Base-by-base conservation (phyloP, 1,284 basidiomycete species). In the Pholiota adiposa region DNA sequence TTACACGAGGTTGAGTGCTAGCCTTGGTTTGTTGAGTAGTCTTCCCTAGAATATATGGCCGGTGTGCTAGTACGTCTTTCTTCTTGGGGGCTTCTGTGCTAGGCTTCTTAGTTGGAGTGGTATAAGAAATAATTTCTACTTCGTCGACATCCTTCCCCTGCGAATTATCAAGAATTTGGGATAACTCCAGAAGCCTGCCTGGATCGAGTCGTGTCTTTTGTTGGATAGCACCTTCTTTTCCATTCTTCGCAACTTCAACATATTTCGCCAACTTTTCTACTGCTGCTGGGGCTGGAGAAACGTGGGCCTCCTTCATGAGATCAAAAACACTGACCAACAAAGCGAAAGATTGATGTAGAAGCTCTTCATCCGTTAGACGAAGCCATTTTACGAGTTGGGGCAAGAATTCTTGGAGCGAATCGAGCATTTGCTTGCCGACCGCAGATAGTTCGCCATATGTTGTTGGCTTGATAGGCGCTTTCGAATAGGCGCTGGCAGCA, bases 281-380 rank as follows among this genome's bases (percentile, higher is more conserved):
- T 1, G 79, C 80, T 19, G 74, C 76, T 19, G 80, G 72, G 2
- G 79, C 76, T 1, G 89, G 90, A 2, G 72, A 75, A 8, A 85
- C 76, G 12, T 79, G 74, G 3, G 82, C 82, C 50, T 84, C 81
- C 50, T 79, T 79, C 73, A 93, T 92, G 62, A 88, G 84, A 27
- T 85, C 82, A 48, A 96, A 78, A 33, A 97, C 79, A 8, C 88
- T 86, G 69, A 92, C 89, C 48, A 97, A 76, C 7, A 97, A 79
- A 57, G 92, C 82, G 63, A 92, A 94, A 0, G 94, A 89, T 68
- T 97, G 95, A 72, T 96, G 90, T 0, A 97, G 77, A 7, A 95
- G 81, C 69, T 96, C 94, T 67, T 89, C 84, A 69, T 98, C 94
- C 19, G 94, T 97, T 41, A 98, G 79, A 21, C 96, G 87, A 55